These are phyloP conservation scores for Clavulina sp. DNA, from an alignment of 768 basidiomycete species.

Conservation along the genomic window DNA sequence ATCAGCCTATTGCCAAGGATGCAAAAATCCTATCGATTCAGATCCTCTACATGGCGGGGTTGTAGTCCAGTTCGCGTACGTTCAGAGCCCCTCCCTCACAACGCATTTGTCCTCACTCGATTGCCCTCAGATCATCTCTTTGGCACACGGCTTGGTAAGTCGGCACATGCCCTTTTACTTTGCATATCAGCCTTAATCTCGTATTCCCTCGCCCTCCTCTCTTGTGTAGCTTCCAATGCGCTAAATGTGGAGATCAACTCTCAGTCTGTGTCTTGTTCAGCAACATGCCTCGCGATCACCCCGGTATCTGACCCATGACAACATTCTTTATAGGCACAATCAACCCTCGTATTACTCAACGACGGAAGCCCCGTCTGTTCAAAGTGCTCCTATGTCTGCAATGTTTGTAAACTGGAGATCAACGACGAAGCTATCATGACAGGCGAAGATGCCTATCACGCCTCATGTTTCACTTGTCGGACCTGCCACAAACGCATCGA, in stretches of 20 bases:
- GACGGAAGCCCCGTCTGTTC: slow-evolving; percentile 96
- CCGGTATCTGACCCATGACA: not conserved
- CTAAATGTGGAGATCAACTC: slow-evolving; percentile 83
- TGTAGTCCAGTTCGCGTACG: slow-evolving; percentile 92
- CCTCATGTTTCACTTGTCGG: slow-evolving; percentile 96
- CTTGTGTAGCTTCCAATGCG: slow-evolving; percentile 60
- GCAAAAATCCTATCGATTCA: slow-evolving; percentile 61
- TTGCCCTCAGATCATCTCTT: slow-evolving; percentile 57
- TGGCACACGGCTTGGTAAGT: slow-evolving; percentile 70
- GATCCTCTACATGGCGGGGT: slow-evolving; percentile 71
- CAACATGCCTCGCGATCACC: not conserved
- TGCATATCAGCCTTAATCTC: not conserved
- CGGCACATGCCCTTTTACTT: not conserved
- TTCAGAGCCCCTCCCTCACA: slow-evolving; percentile 11
- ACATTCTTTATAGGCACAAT: slow-evolving; percentile 43
- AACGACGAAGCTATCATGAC: slow-evolving; percentile 99
- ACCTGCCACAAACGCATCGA: slow-evolving; percentile 90
- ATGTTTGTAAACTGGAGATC: slow-evolving; percentile 83
- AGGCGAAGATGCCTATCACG: slow-evolving; percentile 96
- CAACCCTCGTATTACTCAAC: slow-evolving; percentile 88
- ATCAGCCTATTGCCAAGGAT: slow-evolving; percentile 46
- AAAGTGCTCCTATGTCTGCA: slow-evolving; percentile 89
- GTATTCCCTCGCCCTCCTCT: slow-evolving; percentile 6
- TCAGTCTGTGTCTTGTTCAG: slow-evolving; percentile 19
- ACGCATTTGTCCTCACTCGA: slow-evolving; percentile 2